These are phyloP conservation scores for Anisodus acutangulus DNA, from an alignment of 257 asterid genomes.

Conservation along the genomic window DNA sequence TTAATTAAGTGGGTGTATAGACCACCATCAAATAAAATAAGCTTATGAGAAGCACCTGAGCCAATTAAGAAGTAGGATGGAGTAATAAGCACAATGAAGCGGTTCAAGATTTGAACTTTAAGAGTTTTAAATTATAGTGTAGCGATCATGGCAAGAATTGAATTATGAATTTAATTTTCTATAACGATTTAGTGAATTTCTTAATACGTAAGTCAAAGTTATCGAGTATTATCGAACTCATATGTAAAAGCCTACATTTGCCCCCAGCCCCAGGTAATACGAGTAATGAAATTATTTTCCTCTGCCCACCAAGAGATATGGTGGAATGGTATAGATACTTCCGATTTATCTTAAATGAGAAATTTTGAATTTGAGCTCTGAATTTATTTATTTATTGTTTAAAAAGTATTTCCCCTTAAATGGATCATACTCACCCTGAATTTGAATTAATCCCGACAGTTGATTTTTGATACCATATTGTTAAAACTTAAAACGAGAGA, in stretches of 20 bases:
- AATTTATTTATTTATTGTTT: too few relatives aligned
- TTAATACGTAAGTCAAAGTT: neutral
- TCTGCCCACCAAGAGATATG: too few relatives aligned
- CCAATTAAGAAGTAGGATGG: neutral
- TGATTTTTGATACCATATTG: too few relatives aligned
- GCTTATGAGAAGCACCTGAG: slow-evolving; percentile 27
- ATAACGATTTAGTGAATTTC: neutral
- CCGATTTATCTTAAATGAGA: too few relatives aligned
- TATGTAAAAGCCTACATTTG: neutral
- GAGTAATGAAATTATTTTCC: too few relatives aligned
- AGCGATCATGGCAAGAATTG: neutral
- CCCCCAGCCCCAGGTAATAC: too few relatives aligned
- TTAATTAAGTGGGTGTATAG: slow-evolving; percentile 29
- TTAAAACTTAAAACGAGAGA: neutral
- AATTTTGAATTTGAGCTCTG: too few relatives aligned
- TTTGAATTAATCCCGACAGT: neutral
- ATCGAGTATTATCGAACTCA: neutral
- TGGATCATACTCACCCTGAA: rapidly evolving
- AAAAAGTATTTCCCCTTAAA: too few relatives aligned
- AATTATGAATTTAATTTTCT: neutral
- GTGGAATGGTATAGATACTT: too few relatives aligned
- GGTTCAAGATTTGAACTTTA: neutral
- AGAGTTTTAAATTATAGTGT: neutral
- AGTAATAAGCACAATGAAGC: rapidly evolving
- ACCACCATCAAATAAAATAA: neutral